Evolutionary conservation across 371 early-diverging fungal genomes (phyloP), one percentile per base, ranked within the genome.

Genomic region (Actinomucor elegans): DNA sequence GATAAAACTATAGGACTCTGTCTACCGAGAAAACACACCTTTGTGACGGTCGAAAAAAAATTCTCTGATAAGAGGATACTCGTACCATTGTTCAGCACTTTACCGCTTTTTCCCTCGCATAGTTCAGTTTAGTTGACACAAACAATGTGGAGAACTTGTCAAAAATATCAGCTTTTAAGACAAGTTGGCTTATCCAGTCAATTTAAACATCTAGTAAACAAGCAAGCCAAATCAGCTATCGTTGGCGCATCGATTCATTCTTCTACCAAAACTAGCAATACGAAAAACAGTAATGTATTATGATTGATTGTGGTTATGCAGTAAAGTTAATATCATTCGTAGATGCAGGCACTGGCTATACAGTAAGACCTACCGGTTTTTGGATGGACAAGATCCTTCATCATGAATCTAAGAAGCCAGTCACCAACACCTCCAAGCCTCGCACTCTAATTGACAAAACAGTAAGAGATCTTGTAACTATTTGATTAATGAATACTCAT

Each of bases 371-470:
- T 27, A 53, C 62, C 28, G 67, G 59, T 2, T 73, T 69, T 5
- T 71, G 77, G 74, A 69, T 64, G 43, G 73, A 76, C 45, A 66
- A 68, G 14, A 58, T 73, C 29, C 48, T 59, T 15, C 35, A 52
- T 3, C 52, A 52, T 48, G 59, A 59, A 36, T 48, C 36, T 4
- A 59, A 59, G 18, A 52, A 52, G 23, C 43, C 53, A 14, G 29
- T 53, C 2, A 47, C 24, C n/a, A 26, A 29, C 26, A 8, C 53
- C 24, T 29, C 48, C 8, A 47, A 52, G 21, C 52, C 59, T 43
- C 52, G 59, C 24, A 40, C 47, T 41, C 29, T 52, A 34, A 37
- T 59, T 48, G 53, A 59, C 28, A 52, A 28, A 36, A 59, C 59
- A 5, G 59, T 59, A 59, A 47, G 49, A 12, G 24, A 18, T 14